A percentile compares a stretch with the other conserved stretches of the same genome.
These are phyloP conservation scores for Glarea lozoyensis DNA, from an alignment of 495 filamentous ascomycete species.

Conservation along the genomic window DNA sequence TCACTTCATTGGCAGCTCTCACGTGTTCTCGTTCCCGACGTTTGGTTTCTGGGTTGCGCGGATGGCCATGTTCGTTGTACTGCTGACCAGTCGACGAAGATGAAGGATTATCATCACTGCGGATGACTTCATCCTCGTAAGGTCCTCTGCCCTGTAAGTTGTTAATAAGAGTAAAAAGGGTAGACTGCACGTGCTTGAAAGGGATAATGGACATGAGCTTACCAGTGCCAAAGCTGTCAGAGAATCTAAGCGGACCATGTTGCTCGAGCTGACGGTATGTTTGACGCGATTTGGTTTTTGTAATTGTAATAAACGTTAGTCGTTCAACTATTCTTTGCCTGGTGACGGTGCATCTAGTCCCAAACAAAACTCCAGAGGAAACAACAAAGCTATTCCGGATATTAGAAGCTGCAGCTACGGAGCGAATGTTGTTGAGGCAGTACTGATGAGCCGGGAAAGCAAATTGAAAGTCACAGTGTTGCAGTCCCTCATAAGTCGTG, in stretches of 20 bases:
- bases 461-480: no score
- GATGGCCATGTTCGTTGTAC: conserved; percentile 63
- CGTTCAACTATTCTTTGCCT: no score
- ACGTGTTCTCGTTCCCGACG: conserved; percentile 40
- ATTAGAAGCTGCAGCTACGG: no score
- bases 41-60: conserved; percentile 50
- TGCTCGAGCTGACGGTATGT: no score
- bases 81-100: conserved; percentile 43
- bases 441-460: no score
- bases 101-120: conserved; percentile 14
- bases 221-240: conserved; percentile 42
- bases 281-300: no score
- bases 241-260: conserved; percentile 41
- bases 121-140: conserved; percentile 52
- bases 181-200: background rate
- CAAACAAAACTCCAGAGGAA: no score
- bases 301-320: no score
- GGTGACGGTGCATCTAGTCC: no score
- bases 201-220: conserved; percentile 14
- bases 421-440: no score
- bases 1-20: conserved; percentile 48
- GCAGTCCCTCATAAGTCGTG: no score
- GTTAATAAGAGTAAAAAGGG: background rate
- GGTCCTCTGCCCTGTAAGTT: conserved; percentile 55
- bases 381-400: no score